Evolutionary conservation across 768 basidiomycete species (phyloP), one percentile per base, ranked within the genome.

Genomic region (Nidula microcarpa): DNA sequence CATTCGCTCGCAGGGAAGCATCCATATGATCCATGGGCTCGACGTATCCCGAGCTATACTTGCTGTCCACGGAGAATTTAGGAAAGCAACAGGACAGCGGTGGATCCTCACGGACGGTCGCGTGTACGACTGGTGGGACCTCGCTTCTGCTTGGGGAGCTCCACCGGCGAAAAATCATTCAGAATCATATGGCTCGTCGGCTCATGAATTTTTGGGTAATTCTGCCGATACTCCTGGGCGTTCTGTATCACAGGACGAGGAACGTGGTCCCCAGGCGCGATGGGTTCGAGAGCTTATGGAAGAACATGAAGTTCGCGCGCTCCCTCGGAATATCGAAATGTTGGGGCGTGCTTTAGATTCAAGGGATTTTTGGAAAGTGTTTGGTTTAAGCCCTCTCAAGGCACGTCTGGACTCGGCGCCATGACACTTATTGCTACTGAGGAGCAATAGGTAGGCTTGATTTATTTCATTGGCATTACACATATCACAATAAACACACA

Each of bases 111-210:
- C 78, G 2, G 81, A 84, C 55, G 70, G 70, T 16, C 74, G 80
- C 6, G 75, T 82, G 37, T 83, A 85, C 59, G 85, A 87, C 62
- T 86, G 84, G 84, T 86, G 83, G 83, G 81, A 85, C 57, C 68
- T 85, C 4, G 80, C 78, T 1, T 76, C 76, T 5, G 76, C 79
- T 3, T 85, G 82, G 82, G 80, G 76, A 0, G 53, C 65, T 10
- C 39, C 43, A 39, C 54, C 50, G 45, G 32, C 43, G 16, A 18
- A 33, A 6, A 5, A 17, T 3, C 14, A 3, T 35, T 23, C 13
- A 41, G 23, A 30, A 4, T 4, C 23, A 30, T 30, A 30, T 30
- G 23, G 23, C 23, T 30, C 23, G 23, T 30, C 23, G 23, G 23
- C 23, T 3, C 39, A 16, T 18, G 50, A 51, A 35, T 14, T n/a